Evolutionary conservation across 192 early-diverging fungal genomes (phyloP).

Genomic region (Coemansia furcata): DNA sequence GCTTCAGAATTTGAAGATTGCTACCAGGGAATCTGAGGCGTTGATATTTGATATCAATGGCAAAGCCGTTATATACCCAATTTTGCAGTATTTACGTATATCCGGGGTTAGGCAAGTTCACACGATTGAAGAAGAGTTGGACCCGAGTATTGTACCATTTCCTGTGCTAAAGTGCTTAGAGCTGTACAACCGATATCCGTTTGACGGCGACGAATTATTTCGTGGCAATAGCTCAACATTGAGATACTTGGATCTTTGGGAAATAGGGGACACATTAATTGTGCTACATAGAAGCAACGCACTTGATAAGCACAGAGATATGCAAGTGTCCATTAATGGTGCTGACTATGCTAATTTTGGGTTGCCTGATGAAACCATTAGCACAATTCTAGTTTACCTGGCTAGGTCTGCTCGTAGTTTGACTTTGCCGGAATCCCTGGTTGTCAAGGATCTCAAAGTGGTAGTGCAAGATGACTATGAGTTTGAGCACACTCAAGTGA

Average conservation of each 20-base stretch:
- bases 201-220: constrained; percentile 1
- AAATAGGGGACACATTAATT: background rate
- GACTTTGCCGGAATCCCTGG: background rate
- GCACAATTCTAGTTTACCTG: background rate
- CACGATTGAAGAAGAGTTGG: background rate
- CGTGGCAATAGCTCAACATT: constrained; percentile 6
- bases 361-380: background rate
- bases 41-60: background rate
- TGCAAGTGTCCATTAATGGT: background rate
- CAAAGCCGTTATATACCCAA: background rate
- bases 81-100: background rate
- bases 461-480: background rate
- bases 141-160: constrained; percentile 1
- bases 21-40: no score
- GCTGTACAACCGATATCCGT: background rate
- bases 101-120: background rate
- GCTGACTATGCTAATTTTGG: background rate
- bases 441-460: background rate
- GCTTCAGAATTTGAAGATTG: no score
- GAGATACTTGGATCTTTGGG: background rate
- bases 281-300: background rate
- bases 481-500: background rate
- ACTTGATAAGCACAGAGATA: no score
- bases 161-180: background rate
- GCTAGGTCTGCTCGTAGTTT: background rate